These are phyloP conservation scores for Singerocomus inundabilis DNA, from an alignment of 1,284 basidiomycete genomes.

Conservation along the genomic window DNA sequence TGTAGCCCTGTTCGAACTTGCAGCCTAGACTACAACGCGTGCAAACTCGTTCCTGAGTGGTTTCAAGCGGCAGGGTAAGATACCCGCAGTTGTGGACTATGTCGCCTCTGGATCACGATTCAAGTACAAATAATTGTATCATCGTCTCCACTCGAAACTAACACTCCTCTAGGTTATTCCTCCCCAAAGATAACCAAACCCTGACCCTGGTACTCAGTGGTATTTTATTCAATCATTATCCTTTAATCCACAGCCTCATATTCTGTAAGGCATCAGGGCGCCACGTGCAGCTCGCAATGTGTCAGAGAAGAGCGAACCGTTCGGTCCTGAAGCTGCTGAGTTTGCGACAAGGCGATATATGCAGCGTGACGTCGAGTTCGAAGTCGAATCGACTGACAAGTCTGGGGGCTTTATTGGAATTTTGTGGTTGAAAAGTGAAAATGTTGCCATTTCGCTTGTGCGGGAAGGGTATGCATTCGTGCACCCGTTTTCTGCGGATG, in stretches of 20 bases:
- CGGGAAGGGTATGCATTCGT: constrained; percentile 85
- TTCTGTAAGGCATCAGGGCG: constrained; percentile 68
- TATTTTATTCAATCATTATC: constrained; percentile 32
- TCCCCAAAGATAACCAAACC: constrained; percentile 91
- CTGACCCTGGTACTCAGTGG: constrained; percentile 87
- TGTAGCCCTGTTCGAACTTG: constrained; percentile 5
- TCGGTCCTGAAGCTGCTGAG: constrained; percentile 79
- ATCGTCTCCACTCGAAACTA: constrained; percentile 1
- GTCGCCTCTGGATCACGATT: constrained; percentile 92
- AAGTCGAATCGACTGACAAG: constrained; percentile 89
- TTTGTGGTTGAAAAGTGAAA: constrained; percentile 82
- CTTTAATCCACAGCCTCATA: constrained; percentile 5
- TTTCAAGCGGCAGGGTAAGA: constrained; percentile 86
- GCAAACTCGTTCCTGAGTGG: constrained; percentile 85
- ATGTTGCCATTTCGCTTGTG: constrained; percentile 82
- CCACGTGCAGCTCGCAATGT: constrained; percentile 80
- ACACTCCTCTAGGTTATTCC: constrained; percentile 55
- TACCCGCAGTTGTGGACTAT: constrained; percentile 89
- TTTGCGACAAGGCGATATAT: constrained; percentile 81
- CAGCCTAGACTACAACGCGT: constrained; percentile 59
- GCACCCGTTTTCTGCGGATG: constrained; percentile 86
- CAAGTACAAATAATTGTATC: constrained; percentile 53
- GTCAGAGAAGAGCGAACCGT: constrained; percentile 89
- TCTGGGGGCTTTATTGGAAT: constrained; percentile 94
- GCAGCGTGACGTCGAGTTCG: constrained; percentile 95